Conservation (phyloP, 2,329 filamentous ascomycete species). For the Allantophomopsis cytisporea region DNA sequence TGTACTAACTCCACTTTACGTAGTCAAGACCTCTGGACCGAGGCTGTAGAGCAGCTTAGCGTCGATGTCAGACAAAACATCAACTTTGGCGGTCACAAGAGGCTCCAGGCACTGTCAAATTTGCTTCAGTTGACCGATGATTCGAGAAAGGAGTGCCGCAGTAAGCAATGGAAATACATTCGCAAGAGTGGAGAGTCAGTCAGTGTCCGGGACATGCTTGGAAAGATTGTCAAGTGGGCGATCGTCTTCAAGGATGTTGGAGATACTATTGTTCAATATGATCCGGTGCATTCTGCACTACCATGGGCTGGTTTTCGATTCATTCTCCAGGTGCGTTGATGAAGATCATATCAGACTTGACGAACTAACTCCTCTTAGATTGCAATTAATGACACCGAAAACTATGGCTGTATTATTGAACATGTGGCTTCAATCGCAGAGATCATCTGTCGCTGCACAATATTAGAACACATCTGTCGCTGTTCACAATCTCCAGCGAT, state of each 20-base stretch:
- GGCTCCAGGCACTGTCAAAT: constrained; percentile 4
- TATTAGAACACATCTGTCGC: constrained; percentile 3
- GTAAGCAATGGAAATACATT: constrained; percentile 4
- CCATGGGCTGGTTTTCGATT: constrained; percentile 18
- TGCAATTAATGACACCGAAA: constrained; percentile 2
- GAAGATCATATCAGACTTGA: background rate
- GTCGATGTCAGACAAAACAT: constrained; percentile 5
- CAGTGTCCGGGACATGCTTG: constrained; percentile 6
- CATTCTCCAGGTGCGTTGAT: constrained; percentile 10
- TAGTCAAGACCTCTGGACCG: constrained; percentile 4
- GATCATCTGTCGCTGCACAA: constrained; percentile 3
- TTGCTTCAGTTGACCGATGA: constrained; percentile 2
- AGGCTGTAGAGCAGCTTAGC: constrained; percentile 3
- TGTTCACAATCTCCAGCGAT: background rate
- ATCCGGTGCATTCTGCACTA: constrained; percentile 14
- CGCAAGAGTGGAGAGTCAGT: constrained; percentile 4
- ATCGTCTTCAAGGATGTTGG: constrained; percentile 15
- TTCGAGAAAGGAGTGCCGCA: constrained; percentile 2
- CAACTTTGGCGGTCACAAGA: constrained; percentile 3
- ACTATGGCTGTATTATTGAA: constrained; percentile 3
- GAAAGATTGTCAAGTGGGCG: constrained; percentile 12
- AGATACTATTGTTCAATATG: constrained; percentile 13
- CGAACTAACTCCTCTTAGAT: background rate
- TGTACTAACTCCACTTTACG: too few relatives aligned
- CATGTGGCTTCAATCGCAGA: background rate